These are phyloP conservation scores for Lichenothelia convexa DNA, from an alignment of 495 filamentous ascomycete species.

Conservation along the genomic window DNA sequence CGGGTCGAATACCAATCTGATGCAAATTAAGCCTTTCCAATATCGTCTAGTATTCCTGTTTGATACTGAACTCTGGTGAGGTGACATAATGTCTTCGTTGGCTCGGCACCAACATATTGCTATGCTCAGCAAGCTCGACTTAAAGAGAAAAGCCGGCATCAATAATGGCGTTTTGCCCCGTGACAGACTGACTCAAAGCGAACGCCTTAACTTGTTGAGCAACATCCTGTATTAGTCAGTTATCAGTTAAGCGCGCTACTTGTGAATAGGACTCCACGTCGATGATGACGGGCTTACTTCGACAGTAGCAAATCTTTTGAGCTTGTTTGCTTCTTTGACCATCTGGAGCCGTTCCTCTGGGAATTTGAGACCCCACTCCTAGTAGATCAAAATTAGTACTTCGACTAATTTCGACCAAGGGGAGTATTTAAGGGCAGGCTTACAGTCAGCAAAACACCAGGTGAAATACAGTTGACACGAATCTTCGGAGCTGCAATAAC, in stretches of 20 bases:
- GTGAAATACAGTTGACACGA: slow-evolving; percentile 34
- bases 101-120: no score
- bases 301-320: slow-evolving; percentile 32
- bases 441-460: slow-evolving; percentile 32
- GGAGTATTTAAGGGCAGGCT: slow-evolving; percentile 1
- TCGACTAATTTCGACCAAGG: neutral
- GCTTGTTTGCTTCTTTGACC: slow-evolving; percentile 26
- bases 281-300: slow-evolving; percentile 21
- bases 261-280: neutral
- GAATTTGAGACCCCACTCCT: slow-evolving; percentile 36
- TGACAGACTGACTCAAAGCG: slow-evolving; percentile 17
- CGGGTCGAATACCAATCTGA: no score
- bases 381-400: slow-evolving; percentile 11
- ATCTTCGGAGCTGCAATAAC: slow-evolving; percentile 32
- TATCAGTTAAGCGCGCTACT: neutral
- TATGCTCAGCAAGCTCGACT: no score
- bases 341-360: slow-evolving; percentile 25
- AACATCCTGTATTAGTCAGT: slow-evolving; percentile 14
- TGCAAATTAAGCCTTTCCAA: no score
- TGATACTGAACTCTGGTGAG: no score
- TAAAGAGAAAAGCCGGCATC: slow-evolving; percentile 17
- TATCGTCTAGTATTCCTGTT: no score
- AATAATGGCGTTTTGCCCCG: slow-evolving; percentile 20
- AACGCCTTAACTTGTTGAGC: slow-evolving; percentile 19
- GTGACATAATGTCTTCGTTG: no score